A percentile compares a stretch with the other conserved stretches of the same genome.
Evolutionary conservation across 495 filamentous ascomycete genomes (phyloP).

Genomic region (Darksidea phi): DNA sequence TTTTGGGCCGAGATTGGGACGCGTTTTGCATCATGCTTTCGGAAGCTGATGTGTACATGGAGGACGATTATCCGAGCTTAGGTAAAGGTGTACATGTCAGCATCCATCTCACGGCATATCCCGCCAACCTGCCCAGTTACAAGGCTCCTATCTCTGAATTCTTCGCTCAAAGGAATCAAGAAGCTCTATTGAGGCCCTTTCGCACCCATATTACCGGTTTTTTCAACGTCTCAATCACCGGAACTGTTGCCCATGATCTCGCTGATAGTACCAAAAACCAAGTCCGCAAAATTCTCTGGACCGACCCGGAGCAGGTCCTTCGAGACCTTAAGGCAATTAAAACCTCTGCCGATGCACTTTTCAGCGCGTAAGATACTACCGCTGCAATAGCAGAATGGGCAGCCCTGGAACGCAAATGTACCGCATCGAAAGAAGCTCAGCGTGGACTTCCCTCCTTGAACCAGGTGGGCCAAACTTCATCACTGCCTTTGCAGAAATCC

Average conservation of each 20-base stretch:
- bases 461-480: too few species aligned
- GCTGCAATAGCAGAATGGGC: not conserved
- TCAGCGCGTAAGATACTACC: not conserved
- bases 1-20: conserved; percentile 11
- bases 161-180: conserved; percentile 10
- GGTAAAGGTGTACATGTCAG: not conserved
- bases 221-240: not conserved
- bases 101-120: not conserved
- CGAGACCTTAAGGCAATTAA: not conserved
- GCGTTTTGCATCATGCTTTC: conserved; percentile 2
- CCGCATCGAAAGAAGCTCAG: too few species aligned
- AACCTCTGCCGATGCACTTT: not conserved
- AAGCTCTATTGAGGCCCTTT: conserved; percentile 3
- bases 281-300: not conserved
- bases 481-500: too few species aligned
- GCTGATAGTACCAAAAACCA: not conserved
- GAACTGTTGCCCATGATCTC: not conserved
- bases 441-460: too few species aligned
- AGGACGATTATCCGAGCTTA: not conserved
- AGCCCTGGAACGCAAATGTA: not conserved
- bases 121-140: not conserved
- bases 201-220: conserved; percentile 3
- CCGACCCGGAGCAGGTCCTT: not conserved
- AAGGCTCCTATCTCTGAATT: not conserved
- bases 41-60: not conserved